Conservation (phyloP, 108 stramenopile genomes). For the Cyclotella atomus region DNA sequence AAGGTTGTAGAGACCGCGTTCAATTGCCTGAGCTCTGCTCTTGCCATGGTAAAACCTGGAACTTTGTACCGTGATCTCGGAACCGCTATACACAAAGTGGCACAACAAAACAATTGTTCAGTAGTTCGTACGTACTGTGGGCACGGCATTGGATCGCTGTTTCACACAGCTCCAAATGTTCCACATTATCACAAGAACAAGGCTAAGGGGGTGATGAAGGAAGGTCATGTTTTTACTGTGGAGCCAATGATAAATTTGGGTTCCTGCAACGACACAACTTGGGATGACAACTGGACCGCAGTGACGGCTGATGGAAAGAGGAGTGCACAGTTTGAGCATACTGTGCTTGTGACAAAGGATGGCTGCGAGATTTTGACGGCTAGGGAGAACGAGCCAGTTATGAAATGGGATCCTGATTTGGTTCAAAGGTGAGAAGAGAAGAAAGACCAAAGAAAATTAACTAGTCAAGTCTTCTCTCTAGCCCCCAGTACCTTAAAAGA, state of each 20-base stretch:
- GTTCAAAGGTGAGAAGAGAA: conserved; percentile 63
- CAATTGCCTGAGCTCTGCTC: conserved; percentile 72
- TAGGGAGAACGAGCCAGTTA: conserved; percentile 88
- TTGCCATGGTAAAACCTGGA: conserved; percentile 86
- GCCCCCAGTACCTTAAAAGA: no score
- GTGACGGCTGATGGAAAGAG: conserved; percentile 81
- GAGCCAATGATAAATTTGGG: conserved; percentile 99
- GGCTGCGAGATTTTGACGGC: conserved; percentile 96
- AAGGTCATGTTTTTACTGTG: conserved; percentile 99
- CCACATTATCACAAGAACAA: conserved; percentile 97
- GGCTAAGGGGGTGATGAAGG: conserved; percentile 89
- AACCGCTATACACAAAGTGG: conserved; percentile 80
- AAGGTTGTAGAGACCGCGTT: conserved; percentile 82
- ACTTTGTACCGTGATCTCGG: conserved; percentile 93
- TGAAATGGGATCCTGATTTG: conserved; percentile 84
- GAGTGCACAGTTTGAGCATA: conserved; percentile 93
- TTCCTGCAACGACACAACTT: conserved; percentile 68
- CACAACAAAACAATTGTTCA: conserved; percentile 69
- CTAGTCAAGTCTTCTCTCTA: no score
- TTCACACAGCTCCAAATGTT: conserved; percentile 89
- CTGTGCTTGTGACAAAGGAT: conserved; percentile 94
- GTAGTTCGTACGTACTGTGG: conserved; percentile 94
- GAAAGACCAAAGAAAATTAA: no score
- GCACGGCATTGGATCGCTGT: conserved; percentile 91
- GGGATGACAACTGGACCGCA: conserved; percentile 92